Evolutionary conservation across 345 rosid genomes (phyloP).

Genomic region (Geranium brycei): DNA sequence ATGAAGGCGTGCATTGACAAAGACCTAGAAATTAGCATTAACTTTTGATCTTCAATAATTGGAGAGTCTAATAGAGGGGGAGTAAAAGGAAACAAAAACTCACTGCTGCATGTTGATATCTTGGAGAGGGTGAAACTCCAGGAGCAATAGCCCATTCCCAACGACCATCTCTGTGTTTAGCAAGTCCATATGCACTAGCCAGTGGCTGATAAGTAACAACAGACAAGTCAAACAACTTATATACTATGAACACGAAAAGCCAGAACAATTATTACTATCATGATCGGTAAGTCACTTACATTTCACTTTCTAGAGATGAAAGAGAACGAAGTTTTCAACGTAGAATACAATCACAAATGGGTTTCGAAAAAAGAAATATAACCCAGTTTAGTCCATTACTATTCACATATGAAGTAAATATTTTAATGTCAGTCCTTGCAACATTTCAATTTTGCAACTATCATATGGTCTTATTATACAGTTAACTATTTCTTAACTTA

Average conservation of each 20-base stretch:
- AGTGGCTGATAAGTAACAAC: slow-evolving; percentile 48
- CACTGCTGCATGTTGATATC: slow-evolving; percentile 99
- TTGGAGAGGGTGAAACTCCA: slow-evolving; percentile 92
- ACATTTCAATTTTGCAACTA: not conserved
- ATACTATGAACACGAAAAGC: not conserved
- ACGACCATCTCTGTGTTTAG: slow-evolving; percentile 98
- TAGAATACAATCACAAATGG: not conserved
- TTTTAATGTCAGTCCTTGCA: not conserved
- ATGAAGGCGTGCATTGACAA: slow-evolving; percentile 97
- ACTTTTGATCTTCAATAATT: not conserved
- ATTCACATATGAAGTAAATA: not conserved
- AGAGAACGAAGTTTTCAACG: not conserved
- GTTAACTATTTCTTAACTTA: slow-evolving; percentile 19
- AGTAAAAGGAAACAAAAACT: slow-evolving; percentile 20
- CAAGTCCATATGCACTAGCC: slow-evolving; percentile 97
- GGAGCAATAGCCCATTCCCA: slow-evolving; percentile 99
- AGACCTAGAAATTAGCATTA: slow-evolving; percentile 41
- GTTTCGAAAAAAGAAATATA: not conserved
- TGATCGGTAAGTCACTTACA: not conserved
- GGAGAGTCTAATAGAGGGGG: not conserved
- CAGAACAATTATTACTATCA: not conserved
- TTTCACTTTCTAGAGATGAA: not conserved
- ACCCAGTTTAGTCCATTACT: not conserved
- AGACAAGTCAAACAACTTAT: slow-evolving; percentile 9
- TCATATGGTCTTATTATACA: not conserved